Conservation (phyloP, 495 filamentous ascomycete species). For the Daldinia bambusicola region DNA sequence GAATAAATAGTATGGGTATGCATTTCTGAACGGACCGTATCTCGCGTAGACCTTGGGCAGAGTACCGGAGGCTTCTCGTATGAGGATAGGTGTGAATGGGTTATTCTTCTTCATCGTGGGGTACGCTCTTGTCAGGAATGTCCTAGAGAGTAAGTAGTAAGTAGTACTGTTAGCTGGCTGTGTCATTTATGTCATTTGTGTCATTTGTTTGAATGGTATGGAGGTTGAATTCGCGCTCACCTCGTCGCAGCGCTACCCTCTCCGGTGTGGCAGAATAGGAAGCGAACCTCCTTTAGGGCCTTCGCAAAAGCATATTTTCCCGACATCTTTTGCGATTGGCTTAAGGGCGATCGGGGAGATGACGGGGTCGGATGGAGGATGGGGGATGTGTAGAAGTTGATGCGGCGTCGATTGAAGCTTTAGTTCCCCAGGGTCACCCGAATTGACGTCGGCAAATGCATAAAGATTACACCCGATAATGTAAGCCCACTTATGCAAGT, state of each 20-base stretch:
- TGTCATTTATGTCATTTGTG: no score
- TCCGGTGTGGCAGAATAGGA: constrained; percentile 93
- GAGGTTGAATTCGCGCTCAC: constrained; percentile 58
- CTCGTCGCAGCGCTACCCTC: constrained; percentile 87
- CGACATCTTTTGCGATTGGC: constrained; percentile 72
- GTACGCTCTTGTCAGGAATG: constrained; percentile 90
- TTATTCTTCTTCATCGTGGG: constrained; percentile 99
- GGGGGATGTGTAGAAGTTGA: constrained; percentile 7
- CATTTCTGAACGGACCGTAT: constrained; percentile 77
- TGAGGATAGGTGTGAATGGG: constrained; percentile 90
- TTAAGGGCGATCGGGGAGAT: constrained; percentile 19
- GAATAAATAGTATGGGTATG: neutral
- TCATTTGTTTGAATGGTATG: neutral
- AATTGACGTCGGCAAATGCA: constrained; percentile 27
- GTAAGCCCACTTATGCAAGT: neutral
- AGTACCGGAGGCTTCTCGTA: constrained; percentile 86
- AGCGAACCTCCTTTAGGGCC: constrained; percentile 92
- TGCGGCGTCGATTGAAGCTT: neutral
- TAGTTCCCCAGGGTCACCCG: neutral
- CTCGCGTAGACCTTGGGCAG: constrained; percentile 88
- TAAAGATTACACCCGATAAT: constrained; percentile 5
- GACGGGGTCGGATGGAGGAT: constrained; percentile 1
- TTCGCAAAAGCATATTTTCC: constrained; percentile 91
- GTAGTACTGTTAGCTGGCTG: constrained; percentile 7
- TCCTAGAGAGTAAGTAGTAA: constrained; percentile 60